Base-by-base conservation (phyloP, 495 filamentous ascomycete genomes). In the Geoglossum glabrum region DNA sequence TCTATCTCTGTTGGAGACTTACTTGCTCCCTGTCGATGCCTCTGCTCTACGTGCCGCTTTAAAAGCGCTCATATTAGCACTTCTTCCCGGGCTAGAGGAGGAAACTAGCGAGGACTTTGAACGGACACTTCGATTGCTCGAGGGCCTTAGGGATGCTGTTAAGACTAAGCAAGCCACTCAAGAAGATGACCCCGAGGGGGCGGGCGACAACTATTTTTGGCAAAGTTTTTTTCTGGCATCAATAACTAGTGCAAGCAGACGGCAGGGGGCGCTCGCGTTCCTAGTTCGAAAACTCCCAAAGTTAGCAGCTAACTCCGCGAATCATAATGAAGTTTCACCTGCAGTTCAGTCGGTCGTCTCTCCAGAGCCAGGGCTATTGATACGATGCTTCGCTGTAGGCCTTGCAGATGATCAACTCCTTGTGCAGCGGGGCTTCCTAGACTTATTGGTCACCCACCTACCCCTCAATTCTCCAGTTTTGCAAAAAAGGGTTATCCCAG, bases 51-150 rank as follows among this genome's bases (percentile, higher is more conserved):
- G 90, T 3, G 89, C 93, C 0, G 88, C 90, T 23, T 74, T 96
- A 67, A 96, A 95, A 69, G 82, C 87, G 23, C 77, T 96, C 26
- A 79, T 96, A 46, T 70, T 97, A 43, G 80, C 87, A 34, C 71
- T 97, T 27, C 73, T 99, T 11, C 92, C 92, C 0, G 93, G 90
- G 0, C 72, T 97, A 13, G 92, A 99, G 66, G 92, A 99, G 62
- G 90, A 95, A 64, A 89, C 88, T 3, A 90, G 87, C 57, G 92
- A 97, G 65, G 94, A 99, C 62, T 99, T 96, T 67, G 90, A 97
- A 57, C 78, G 85, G 33, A 93, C 89, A 1, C 64, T 94, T 51
- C 77, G 75, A 47, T 77, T 94, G 19, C 66, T 96, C 26, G 85
- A 92, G 61, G 81, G 76, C 51, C 81, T 97, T 62, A 87, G 84